These are phyloP conservation scores for Acorus calamus DNA, from an alignment of 106 monocot genomes.

Conservation along the genomic window DNA sequence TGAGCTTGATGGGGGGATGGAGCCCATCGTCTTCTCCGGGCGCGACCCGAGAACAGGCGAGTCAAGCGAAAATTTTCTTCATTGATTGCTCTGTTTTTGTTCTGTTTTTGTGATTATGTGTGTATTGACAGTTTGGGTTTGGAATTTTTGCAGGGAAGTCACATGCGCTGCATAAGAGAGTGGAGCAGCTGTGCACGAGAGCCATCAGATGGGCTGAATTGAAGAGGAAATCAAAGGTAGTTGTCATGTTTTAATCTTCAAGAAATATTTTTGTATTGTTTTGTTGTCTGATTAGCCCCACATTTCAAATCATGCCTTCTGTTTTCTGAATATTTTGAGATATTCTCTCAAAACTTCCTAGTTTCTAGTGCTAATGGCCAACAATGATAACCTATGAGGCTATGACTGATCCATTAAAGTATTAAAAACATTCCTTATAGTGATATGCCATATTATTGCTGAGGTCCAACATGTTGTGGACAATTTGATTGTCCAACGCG, in stretches of 20 bases:
- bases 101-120: neutral
- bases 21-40: constrained; percentile 80
- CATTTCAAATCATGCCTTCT: too few relatives aligned
- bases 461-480: too few relatives aligned
- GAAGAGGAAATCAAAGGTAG: constrained; percentile 70
- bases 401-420: too few relatives aligned
- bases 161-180: constrained; percentile 73
- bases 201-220: constrained; percentile 79
- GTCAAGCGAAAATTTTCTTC: neutral
- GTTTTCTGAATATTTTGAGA: too few relatives aligned
- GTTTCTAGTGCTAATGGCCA: too few relatives aligned
- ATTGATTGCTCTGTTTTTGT: neutral
- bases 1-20: constrained; percentile 89
- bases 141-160: constrained; percentile 41
- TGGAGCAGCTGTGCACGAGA: constrained; percentile 72
- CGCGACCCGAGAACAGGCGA: constrained; percentile 65
- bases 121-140: neutral
- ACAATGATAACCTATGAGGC: too few relatives aligned
- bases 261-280: neutral
- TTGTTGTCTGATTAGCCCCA: too few relatives aligned
- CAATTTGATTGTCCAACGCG: too few relatives aligned
- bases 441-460: too few relatives aligned
- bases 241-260: neutral
- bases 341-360: too few relatives aligned
- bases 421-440: too few relatives aligned